These are phyloP conservation scores for Penicillium glabrum DNA, from an alignment of 2,329 filamentous ascomycete species.

Conservation along the genomic window DNA sequence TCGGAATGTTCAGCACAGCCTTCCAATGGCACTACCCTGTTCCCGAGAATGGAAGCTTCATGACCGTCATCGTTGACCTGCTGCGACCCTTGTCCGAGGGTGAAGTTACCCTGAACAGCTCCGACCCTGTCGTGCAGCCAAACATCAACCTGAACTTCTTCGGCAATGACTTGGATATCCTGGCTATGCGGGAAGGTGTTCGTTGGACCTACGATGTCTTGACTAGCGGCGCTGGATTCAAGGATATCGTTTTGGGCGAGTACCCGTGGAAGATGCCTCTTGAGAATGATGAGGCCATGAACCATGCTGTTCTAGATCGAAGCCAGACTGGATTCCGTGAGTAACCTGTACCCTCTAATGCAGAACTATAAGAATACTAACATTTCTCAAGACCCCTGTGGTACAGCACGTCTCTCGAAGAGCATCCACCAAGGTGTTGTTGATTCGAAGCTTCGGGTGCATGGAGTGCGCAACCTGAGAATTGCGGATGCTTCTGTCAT, in stretches of 20 bases:
- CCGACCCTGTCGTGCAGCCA: constrained; percentile 39
- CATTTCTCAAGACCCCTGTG: constrained; percentile 44
- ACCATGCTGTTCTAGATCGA: constrained; percentile 56
- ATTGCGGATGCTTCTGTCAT: constrained; percentile 59
- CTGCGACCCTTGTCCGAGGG: constrained; percentile 48
- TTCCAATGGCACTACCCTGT: constrained; percentile 52
- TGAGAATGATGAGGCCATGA: constrained; percentile 57
- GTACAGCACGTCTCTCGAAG: constrained; percentile 55
- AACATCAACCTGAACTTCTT: constrained; percentile 49
- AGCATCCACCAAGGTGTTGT: constrained; percentile 55
- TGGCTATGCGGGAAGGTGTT: constrained; percentile 61
- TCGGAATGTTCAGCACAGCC: constrained; percentile 56
- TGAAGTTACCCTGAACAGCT: constrained; percentile 42
- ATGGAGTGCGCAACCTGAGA: constrained; percentile 54
- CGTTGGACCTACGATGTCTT: constrained; percentile 57
- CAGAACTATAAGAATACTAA: background rate
- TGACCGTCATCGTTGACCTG: constrained; percentile 58
- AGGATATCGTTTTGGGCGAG: constrained; percentile 38
- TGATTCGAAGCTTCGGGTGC: constrained; percentile 52
- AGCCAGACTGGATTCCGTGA: constrained; percentile 52
- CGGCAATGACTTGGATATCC: constrained; percentile 51
- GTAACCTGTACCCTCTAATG: background rate
- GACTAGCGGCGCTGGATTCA: constrained; percentile 57
- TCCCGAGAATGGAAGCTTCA: constrained; percentile 49
- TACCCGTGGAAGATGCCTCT: constrained; percentile 64